Evolutionary conservation across 768 basidiomycete species (phyloP), one percentile per base, ranked within the genome.

Genomic region (Scleroderma bovista): DNA sequence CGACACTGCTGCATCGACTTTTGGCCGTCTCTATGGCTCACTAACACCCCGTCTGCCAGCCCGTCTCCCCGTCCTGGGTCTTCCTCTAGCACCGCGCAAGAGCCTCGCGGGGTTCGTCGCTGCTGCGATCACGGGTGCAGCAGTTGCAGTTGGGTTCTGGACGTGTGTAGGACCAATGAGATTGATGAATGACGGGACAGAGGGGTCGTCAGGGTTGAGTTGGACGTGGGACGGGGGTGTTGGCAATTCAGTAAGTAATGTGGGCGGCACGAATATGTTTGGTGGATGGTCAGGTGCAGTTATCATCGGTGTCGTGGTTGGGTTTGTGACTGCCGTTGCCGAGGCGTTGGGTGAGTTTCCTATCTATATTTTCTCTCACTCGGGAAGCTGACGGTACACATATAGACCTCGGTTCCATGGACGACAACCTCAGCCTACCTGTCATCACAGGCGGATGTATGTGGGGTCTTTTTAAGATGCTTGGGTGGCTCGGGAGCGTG

Each of bases 391-490:
- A 26, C 41, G 44, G 42, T 26, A 13, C 24, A 22, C 24, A 20
- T 32, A 24, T 62, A 95, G 91, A 94, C 65, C 73, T 95, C 3
- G 91, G 91, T 16, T 78, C 77, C 0, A 63, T 92, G 34, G 93
- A 96, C 60, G 93, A 96, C 62, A 95, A 96, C 63, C 66, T 96
- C 22, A 94, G 90, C 8, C 69, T 96, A 22, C 93, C 93, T 4
- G 83, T 95, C 61, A 80, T 94, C 48, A 84, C 90, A 6, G 93
- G 93, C 3, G 87, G 81, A 2, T 75, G 79, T 56, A 63, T 84
- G 26, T 84, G 80, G 80, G 73, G 72, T 3, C 72, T 79, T 20
- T 74, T 75, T 68, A 74, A 71, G 55, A 51, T 69, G 16, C 58
- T 75, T 3, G 69, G 68, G 34, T 72, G 62, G 60, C 53, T 77